Evolutionary conservation across 2,329 filamentous ascomycete species (phyloP).

Genomic region (Emericellopsis atlantica): DNA sequence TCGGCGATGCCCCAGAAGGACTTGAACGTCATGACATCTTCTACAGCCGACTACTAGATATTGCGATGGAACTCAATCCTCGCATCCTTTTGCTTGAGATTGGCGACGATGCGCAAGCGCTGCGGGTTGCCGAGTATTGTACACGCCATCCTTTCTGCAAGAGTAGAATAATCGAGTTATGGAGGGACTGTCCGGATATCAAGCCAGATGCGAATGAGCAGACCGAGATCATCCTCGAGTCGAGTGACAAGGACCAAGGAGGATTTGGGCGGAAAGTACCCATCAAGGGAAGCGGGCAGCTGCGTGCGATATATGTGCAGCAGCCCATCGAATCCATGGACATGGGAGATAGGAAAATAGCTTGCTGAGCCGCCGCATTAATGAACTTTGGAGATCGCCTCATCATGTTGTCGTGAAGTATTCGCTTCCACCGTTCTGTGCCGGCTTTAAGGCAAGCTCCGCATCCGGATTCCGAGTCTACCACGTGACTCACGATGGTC

Average conservation of each 20-base stretch:
- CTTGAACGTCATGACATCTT: slow-evolving; percentile 42
- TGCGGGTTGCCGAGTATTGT: slow-evolving; percentile 43
- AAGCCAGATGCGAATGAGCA: slow-evolving; percentile 8
- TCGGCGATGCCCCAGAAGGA: slow-evolving; percentile 12
- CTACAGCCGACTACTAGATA: slow-evolving; percentile 50
- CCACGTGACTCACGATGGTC: neutral
- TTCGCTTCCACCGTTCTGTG: neutral
- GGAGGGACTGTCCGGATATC: slow-evolving; percentile 54
- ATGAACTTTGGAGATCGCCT: too few species aligned
- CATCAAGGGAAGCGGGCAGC: slow-evolving; percentile 34
- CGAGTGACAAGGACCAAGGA: slow-evolving; percentile 9
- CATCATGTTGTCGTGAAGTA: neutral
- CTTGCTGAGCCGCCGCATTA: too few species aligned
- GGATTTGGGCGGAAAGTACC: slow-evolving; percentile 3
- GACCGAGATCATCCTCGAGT: slow-evolving; percentile 7
- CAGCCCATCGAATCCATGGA: too few species aligned
- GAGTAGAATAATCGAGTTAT: slow-evolving; percentile 45
- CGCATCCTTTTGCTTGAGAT: slow-evolving; percentile 57
- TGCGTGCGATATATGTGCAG: slow-evolving; percentile 14
- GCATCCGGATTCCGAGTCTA: neutral
- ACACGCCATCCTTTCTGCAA: slow-evolving; percentile 11
- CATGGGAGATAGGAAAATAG: too few species aligned
- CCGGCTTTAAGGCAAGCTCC: neutral
- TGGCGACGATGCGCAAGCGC: slow-evolving; percentile 55
- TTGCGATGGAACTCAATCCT: slow-evolving; percentile 36